Conservation (phyloP, 2,329 filamentous ascomycete genomes). For the Alternaria brassicicola region DNA sequence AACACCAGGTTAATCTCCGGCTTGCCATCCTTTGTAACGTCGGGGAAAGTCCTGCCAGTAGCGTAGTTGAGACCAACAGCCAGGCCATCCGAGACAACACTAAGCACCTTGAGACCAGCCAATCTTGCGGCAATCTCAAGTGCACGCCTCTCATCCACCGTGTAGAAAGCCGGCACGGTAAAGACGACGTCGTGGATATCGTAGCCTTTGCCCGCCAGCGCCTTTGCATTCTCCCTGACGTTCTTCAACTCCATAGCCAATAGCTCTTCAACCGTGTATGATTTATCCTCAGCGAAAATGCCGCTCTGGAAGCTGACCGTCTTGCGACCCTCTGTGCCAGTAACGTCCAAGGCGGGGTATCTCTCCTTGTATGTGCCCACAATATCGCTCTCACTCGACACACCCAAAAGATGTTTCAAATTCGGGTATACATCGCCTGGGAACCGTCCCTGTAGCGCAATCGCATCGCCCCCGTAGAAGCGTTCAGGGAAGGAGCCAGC, state of each 20-base stretch:
- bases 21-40: conserved; percentile 80
- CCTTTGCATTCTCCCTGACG: conserved; percentile 86
- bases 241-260: conserved; percentile 96
- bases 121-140: conserved; percentile 83
- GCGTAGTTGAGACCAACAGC: conserved; percentile 96
- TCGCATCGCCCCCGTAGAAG: conserved; percentile 88
- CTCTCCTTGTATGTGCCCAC: conserved; percentile 74
- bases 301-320: conserved; percentile 85
- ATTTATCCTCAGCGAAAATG: conserved; percentile 66
- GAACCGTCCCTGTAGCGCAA: conserved; percentile 84
- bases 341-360: conserved; percentile 78
- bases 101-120: conserved; percentile 84
- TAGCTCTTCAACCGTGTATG: conserved; percentile 84
- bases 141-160: conserved; percentile 85
- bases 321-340: conserved; percentile 60
- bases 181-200: conserved; percentile 82
- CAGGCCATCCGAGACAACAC: conserved; percentile 84
- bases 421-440: conserved; percentile 95
- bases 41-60: conserved; percentile 85
- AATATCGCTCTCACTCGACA: conserved; percentile 62
- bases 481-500: conserved; percentile 76
- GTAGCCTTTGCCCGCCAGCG: conserved; percentile 75
- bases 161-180: conserved; percentile 90
- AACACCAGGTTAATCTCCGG: conserved; percentile 93
- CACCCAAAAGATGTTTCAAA: conserved; percentile 86